A percentile compares a stretch with the other conserved stretches of the same genome.
These are phyloP conservation scores for Polytrichum commune DNA, from an alignment of 225 moss, liverwort and hornwort genomes.

Conservation along the genomic window DNA sequence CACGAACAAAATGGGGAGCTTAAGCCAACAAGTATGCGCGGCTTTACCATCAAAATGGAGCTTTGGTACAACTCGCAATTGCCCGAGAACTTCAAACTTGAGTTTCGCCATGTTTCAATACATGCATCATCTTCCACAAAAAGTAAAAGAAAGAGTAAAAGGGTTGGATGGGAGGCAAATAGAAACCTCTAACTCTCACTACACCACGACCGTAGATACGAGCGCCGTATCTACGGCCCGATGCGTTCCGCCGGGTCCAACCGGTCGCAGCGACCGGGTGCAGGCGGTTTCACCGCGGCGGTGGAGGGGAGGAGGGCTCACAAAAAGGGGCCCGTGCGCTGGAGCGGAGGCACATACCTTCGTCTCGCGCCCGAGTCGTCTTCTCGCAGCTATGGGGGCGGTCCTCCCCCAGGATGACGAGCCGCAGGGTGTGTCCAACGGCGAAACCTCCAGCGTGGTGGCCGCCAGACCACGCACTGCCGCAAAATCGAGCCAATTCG, in stretches of 20 bases:
- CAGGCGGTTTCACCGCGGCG: neutral
- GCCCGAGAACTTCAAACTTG: no score
- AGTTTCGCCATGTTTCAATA: no score
- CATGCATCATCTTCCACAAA: no score
- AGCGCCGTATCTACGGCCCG: no score
- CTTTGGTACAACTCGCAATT: no score
- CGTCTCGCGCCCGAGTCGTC: constrained; percentile 12
- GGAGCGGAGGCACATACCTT: constrained; percentile 36
- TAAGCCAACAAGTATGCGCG: no score
- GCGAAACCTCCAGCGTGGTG: constrained; percentile 1
- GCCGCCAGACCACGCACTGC: neutral
- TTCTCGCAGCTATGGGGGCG: constrained; percentile 39
- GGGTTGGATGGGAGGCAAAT: no score
- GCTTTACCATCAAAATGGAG: no score
- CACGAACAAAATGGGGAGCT: no score
- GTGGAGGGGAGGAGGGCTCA: neutral
- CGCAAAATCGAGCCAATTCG: neutral
- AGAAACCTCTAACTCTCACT: no score
- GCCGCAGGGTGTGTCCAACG: constrained; percentile 39
- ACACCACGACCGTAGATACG: no score
- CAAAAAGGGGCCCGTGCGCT: constrained; percentile 20
- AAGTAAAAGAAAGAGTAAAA: no score
- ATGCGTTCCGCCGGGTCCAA: neutral
- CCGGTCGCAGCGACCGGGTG: neutral
- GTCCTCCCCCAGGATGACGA: constrained; percentile 23